phyloP scores from a whole-genome alignment of 192 early-diverging fungal genomes.

The Backusella circina region DNA sequence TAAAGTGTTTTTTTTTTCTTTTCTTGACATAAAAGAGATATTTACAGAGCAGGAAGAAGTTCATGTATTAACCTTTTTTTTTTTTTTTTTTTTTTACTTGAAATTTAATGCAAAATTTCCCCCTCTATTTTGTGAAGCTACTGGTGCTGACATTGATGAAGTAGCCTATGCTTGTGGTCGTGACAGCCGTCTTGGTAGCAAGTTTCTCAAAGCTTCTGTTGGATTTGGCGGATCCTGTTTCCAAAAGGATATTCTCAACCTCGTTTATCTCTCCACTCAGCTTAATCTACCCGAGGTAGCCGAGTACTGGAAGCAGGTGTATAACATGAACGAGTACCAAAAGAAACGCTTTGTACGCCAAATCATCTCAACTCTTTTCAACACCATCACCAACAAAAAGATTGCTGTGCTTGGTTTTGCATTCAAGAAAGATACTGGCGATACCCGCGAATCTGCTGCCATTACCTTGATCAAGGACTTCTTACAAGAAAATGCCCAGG shows the following conservation, averaged over 20 bases:
- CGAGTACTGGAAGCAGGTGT: conserved; percentile 89
- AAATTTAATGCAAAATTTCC: too few relatives aligned
- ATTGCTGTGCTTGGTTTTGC: conserved; percentile 86
- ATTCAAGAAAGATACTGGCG: conserved; percentile 92
- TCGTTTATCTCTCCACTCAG: conserved; percentile 82
- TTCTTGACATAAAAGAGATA: background rate
- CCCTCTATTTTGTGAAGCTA: conserved; percentile 93
- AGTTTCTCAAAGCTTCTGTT: conserved; percentile 86
- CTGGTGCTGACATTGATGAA: conserved; percentile 85
- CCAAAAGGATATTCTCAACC: conserved; percentile 90
- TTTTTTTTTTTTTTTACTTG: too few relatives aligned
- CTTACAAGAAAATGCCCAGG: conserved; percentile 67
- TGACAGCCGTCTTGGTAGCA: conserved; percentile 81
- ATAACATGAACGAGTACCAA: conserved; percentile 88
- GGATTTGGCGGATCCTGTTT: conserved; percentile 96
- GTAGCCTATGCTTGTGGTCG: conserved; percentile 86
- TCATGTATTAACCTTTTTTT: too few relatives aligned
- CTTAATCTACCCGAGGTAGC: conserved; percentile 86
- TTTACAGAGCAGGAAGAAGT: background rate
- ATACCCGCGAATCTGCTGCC: conserved; percentile 89
- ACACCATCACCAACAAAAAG: conserved; percentile 76
- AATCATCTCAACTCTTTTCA: conserved; percentile 69
- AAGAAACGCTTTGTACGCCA: conserved; percentile 75
- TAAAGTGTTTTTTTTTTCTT: conserved; percentile 17
- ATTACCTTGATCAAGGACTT: conserved; percentile 76